A percentile compares a stretch with the other conserved stretches of the same genome.
phyloP scores from a whole-genome alignment of 768 basidiomycete species.

The Trametes meyenii region DNA sequence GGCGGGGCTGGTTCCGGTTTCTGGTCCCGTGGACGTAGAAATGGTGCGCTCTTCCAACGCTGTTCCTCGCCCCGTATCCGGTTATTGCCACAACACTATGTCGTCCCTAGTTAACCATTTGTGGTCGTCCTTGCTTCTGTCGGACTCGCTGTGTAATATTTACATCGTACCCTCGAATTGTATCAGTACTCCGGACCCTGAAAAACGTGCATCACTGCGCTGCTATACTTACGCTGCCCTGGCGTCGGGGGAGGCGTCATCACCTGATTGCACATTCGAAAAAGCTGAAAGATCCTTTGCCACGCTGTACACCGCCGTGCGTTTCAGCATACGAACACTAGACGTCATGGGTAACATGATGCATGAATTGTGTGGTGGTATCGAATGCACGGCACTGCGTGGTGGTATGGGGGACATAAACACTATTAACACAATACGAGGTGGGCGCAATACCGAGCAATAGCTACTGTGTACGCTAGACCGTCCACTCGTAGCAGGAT shows the following conservation, averaged over 20 bases:
- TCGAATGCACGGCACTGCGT: constrained; percentile 3
- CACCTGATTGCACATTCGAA: not conserved
- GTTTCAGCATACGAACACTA: not conserved
- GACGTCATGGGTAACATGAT: constrained; percentile 13
- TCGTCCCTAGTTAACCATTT: constrained; percentile 10
- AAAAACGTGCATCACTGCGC: constrained; percentile 23
- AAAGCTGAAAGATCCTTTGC: not conserved
- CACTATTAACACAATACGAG: constrained; percentile 11
- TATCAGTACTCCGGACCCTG: constrained; percentile 9
- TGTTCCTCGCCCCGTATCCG: constrained; percentile 10
- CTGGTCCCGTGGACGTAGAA: constrained; percentile 10
- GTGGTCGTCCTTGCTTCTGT: not conserved
- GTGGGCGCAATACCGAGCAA: constrained; percentile 18
- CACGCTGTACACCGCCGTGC: not conserved
- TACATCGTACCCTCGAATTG: constrained; percentile 19
- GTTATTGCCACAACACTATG: constrained; percentile 6
- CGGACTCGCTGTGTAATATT: not conserved
- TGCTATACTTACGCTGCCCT: constrained; percentile 2
- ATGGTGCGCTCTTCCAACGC: not conserved
- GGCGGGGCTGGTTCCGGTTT: no score
- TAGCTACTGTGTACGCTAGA: constrained; percentile 17
- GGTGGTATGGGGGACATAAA: constrained; percentile 6
- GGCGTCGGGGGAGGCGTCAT: no score
- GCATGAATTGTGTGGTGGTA: constrained; percentile 8
- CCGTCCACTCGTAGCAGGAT: constrained; percentile 14